Base-by-base conservation (phyloP, 345 rosid genomes). In the Brassica incana region DNA sequence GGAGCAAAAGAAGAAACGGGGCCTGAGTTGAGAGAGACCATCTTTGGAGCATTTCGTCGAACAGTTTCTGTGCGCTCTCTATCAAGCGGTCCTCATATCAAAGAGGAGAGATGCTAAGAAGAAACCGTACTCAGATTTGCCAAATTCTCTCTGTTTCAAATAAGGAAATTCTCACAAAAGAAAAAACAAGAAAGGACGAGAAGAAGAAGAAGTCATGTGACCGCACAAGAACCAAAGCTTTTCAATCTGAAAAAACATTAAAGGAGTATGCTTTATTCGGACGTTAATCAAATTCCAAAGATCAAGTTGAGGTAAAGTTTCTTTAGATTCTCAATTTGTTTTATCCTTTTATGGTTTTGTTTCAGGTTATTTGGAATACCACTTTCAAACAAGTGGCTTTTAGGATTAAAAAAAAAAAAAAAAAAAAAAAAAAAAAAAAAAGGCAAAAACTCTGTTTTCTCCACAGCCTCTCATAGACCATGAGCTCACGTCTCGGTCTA, bases 41-140 rank as follows among this genome's bases (percentile, higher is more conserved):
- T 95, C 80, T 85, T 82, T 90, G 90, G 86, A 88, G 99, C 99
- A 95, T 95, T 91, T 95, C 97, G 88, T 82, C 91, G 81, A 91
- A 83, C 91, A 83, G 65, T 50, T 77, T 8, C 80, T 45, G 81
- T 40, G 68, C 54, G 33, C 65, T 54, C 52, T 64, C 58, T 25
- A 54, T 35, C 45, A 63, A 15, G 52, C 7, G 54, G 4, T 64
- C 70, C 54, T 56, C 77, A 66, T 72, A 79, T 61, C 50, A 6
- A 15, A 32, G 20, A 23, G 25, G 58, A 14, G 11, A 58, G 18
- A 68, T 27, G 75, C 48, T 78, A 88, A 90, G 91, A 27, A 27
- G 58, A 63, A 5, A 63, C 62, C 75, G 62, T 77, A 30, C 27
- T 12, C 6, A 6, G 60, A 9, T 54, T 16, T 48, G 27, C 11